Evolutionary conservation across 2,329 filamentous ascomycete species (phyloP).

Genomic region (Aspergillus ustus): DNA sequence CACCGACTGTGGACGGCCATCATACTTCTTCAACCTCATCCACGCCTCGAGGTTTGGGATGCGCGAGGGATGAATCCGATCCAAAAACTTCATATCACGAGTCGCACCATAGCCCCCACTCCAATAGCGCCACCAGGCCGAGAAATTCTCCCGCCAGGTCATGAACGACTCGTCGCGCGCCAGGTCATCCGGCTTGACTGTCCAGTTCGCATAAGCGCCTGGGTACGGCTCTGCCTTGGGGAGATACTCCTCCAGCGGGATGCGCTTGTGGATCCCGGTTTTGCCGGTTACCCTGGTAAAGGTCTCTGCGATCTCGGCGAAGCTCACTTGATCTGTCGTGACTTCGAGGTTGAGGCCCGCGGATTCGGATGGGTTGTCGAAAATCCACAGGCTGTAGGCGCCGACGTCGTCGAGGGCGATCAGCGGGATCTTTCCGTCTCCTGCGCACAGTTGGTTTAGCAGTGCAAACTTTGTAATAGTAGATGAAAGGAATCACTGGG

Average conservation of each 20-base stretch:
- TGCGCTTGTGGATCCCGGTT: neutral
- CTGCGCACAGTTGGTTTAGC: neutral
- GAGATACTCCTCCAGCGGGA: neutral
- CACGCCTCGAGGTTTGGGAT: neutral
- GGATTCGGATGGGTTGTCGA: slow-evolving; percentile 20
- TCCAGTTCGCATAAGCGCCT: neutral
- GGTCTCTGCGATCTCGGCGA: neutral
- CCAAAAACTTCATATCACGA: neutral
- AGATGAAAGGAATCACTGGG: too few species aligned
- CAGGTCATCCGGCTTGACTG: neutral
- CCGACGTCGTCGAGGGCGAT: slow-evolving; percentile 27
- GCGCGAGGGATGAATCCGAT: neutral
- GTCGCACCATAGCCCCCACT: neutral
- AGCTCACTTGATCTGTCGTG: slow-evolving; percentile 2
- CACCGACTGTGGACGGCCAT: neutral
- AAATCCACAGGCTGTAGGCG: slow-evolving; percentile 24
- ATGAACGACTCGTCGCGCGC: neutral
- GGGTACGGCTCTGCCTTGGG: neutral
- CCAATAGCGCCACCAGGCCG: neutral
- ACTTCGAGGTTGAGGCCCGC: slow-evolving; percentile 25
- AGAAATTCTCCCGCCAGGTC: neutral
- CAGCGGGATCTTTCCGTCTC: slow-evolving; percentile 23
- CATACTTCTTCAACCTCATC: neutral
- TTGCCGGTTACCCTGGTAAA: neutral
- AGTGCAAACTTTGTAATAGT: too few species aligned